phyloP scores from a whole-genome alignment of 495 filamentous ascomycete species.

The Penicillium bialowiezense region DNA sequence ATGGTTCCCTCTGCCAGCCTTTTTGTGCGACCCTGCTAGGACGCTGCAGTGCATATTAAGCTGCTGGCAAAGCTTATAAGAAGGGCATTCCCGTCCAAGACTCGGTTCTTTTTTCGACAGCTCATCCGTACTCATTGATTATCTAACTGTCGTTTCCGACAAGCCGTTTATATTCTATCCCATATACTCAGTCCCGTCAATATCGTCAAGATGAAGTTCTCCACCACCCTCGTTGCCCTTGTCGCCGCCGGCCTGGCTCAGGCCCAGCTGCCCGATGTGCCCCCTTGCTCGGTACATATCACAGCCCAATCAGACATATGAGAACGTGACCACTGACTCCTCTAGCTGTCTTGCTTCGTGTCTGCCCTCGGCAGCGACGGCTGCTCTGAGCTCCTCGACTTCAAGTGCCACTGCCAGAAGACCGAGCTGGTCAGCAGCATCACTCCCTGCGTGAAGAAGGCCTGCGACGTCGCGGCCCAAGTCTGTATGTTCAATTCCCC shows the following conservation, averaged over 20 bases:
- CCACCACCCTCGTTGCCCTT: slow-evolving; percentile 29
- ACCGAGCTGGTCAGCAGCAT: slow-evolving; percentile 34
- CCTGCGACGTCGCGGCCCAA: slow-evolving; percentile 37
- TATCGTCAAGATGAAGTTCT: slow-evolving; percentile 41
- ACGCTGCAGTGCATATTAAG: background rate
- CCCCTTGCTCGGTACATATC: slow-evolving; percentile 41
- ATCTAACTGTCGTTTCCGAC: slow-evolving; percentile 27
- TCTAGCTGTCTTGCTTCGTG: slow-evolving; percentile 44
- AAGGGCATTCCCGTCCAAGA: slow-evolving; percentile 8
- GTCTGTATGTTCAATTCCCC: slow-evolving; percentile 21
- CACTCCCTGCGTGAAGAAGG: slow-evolving; percentile 45
- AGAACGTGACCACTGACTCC: slow-evolving; percentile 2
- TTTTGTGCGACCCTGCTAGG: slow-evolving; percentile 14
- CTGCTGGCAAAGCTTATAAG: slow-evolving; percentile 22
- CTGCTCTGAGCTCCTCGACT: slow-evolving; percentile 44
- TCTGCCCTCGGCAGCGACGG: slow-evolving; percentile 38
- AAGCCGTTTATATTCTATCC: slow-evolving; percentile 2
- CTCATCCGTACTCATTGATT: slow-evolving; percentile 21
- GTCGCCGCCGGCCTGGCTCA: slow-evolving; percentile 35
- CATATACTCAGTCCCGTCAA: background rate
- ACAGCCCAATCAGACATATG: background rate
- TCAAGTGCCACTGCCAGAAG: slow-evolving; percentile 52
- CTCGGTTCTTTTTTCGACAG: slow-evolving; percentile 8
- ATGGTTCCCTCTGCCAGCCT: slow-evolving; percentile 4
- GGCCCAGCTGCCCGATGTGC: slow-evolving; percentile 41